Evolutionary conservation across 345 rosid genomes (phyloP).

Genomic region (Raphanus raphanistrum): DNA sequence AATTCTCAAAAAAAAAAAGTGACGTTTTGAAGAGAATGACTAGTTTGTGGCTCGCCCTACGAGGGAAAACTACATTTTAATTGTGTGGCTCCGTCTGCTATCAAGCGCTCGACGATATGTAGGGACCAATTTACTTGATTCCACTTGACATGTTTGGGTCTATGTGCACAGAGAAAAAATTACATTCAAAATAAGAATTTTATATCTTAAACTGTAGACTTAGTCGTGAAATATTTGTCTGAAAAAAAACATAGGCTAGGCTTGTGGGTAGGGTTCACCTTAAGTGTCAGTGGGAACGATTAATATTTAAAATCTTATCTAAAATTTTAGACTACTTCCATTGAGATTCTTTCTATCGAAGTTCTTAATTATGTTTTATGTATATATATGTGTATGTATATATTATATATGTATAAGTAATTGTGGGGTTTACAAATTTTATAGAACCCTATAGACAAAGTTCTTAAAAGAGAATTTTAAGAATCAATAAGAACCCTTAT

Average conservation of each 20-base stretch:
- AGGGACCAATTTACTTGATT: slow-evolving; percentile 37
- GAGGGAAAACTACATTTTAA: not conserved
- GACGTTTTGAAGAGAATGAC: slow-evolving; percentile 25
- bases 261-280: slow-evolving; percentile 3
- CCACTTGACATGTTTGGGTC: slow-evolving; percentile 34
- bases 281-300: slow-evolving; percentile 19
- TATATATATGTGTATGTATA: no score
- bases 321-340: no score
- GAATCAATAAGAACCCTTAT: no score
- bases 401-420: no score
- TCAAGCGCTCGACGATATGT: slow-evolving; percentile 29
- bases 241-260: not conserved
- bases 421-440: no score
- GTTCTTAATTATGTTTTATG: no score
- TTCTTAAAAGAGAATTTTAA: no score
- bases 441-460: no score
- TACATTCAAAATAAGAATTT: not conserved
- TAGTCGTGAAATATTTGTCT: slow-evolving; percentile 8
- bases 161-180: not conserved
- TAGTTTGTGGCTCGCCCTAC: slow-evolving; percentile 27
- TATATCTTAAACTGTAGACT: not conserved
- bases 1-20: not conserved
- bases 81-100: slow-evolving; percentile 33
- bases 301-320: slow-evolving; percentile 29
- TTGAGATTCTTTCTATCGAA: no score